Evolutionary conservation across 805 yeast species (phyloP), one percentile per base, ranked within the genome.

Genomic region (Pachysolen tannophilus): DNA sequence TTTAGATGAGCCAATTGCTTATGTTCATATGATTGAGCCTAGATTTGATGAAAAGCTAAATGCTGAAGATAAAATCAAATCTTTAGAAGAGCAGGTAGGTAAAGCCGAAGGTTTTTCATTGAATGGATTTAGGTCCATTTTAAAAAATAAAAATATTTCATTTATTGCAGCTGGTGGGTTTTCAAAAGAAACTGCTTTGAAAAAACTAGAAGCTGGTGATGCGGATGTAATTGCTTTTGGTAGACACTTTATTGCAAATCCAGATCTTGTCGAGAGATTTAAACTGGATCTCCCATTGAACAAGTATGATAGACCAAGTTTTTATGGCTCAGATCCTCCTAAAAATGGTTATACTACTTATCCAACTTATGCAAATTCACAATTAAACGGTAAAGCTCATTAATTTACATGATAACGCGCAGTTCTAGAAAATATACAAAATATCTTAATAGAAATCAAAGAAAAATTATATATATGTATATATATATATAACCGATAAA

Each of bases 221-320:
- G 38, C 49, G 25, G 50, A 61, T 3, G 39, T 58, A 18, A 45
- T 58, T 25, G 70, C 58, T 2, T 48, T 52, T 34, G 50, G 62
- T 8, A 53, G 73, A 45, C 53, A 49, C 40, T 67, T 41, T 43
- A 62, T 57, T 11, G 53, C 72, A 1, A 69, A 67, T 42, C 74
- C 73, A 5, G 72, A 68, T 45, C 52, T 68, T n/a, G 53, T 53
- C 3, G 17, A 48, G 7, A 53, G 69, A 39, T 49, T 68, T 19
- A 46, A 52, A 20, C 43, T 57, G 5, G 67, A 65, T 3, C 30
- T 16, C 20, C 42, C 43, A 18, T 53, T 63, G 40, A 52, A 32
- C 39, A 41, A 50, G 20, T 75, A 72, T 46, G 62, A 72, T 47
- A 61, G 78, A 46, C 34, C 44, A n/a, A 61, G 69, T 10, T 75